These are phyloP conservation scores for Pseudoneurospora amorphoporcata DNA, from an alignment of 495 filamentous ascomycete species.

Conservation along the genomic window DNA sequence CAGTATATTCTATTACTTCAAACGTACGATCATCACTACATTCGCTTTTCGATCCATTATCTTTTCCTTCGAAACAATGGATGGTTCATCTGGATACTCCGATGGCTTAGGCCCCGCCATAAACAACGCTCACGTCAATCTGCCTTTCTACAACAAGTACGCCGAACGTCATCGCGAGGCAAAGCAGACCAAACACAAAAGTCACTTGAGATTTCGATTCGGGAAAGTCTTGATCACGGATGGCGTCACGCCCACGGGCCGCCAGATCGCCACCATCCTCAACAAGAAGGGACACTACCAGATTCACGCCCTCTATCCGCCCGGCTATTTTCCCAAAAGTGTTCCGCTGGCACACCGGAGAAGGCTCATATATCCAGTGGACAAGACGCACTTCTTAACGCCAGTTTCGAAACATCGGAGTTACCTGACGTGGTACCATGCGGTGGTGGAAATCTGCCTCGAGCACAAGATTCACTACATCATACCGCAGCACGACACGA, in stretches of 20 bases:
- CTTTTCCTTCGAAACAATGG: neutral
- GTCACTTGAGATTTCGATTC: neutral
- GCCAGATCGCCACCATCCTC: neutral
- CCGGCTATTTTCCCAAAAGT: neutral
- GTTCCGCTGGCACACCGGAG: neutral
- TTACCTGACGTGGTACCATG: neutral
- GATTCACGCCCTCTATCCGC: neutral
- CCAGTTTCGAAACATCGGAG: neutral
- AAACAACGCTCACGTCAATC: neutral
- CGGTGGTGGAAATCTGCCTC: neutral
- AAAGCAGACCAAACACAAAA: neutral
- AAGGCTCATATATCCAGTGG: neutral
- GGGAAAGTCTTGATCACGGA: slow-evolving; percentile 1
- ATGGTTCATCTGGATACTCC: neutral
- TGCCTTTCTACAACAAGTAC: neutral
- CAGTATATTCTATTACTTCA: neutral
- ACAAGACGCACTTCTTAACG: neutral
- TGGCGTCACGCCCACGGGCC: neutral
- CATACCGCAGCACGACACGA: slow-evolving; percentile 1
- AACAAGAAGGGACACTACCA: neutral
- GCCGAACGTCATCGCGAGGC: neutral
- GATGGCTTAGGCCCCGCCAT: neutral
- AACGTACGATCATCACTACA: neutral
- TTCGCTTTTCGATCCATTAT: neutral
- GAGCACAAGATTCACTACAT: neutral